These are phyloP conservation scores for Botrytis medusae DNA, from an alignment of 2,329 filamentous ascomycete species.

Conservation along the genomic window DNA sequence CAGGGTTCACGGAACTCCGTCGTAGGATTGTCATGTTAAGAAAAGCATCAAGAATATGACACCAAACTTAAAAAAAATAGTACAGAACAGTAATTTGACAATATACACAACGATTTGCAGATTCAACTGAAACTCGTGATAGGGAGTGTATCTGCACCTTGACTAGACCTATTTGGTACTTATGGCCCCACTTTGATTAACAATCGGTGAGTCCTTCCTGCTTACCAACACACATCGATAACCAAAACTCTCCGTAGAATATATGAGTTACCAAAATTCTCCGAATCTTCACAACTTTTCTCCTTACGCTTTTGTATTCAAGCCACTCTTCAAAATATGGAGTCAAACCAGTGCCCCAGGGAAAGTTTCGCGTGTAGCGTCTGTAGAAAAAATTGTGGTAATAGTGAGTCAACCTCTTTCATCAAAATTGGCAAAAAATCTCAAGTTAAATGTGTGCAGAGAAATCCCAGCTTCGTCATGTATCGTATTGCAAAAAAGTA, in stretches of 20 bases:
- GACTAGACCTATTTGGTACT: neutral
- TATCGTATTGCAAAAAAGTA: slow-evolving; percentile 27
- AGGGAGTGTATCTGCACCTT: neutral
- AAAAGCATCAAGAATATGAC: neutral
- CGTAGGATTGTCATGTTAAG: neutral
- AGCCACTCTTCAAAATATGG: neutral
- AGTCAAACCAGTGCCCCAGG: neutral
- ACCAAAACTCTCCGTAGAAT: neutral
- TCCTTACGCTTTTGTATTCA: neutral
- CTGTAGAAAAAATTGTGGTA: slow-evolving; percentile 28
- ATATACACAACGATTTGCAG: no score
- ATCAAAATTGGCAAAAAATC: neutral
- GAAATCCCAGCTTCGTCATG: slow-evolving; percentile 28
- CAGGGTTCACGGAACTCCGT: neutral
- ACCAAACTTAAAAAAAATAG: no score
- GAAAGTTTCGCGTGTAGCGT: slow-evolving; percentile 24
- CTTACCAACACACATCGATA: neutral
- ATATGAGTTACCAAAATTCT: neutral
- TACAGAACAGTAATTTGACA: neutral
- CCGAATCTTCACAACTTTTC: neutral
- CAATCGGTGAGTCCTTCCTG: neutral
- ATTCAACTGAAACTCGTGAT: neutral
- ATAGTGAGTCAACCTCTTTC: slow-evolving; percentile 20
- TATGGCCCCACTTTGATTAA: neutral
- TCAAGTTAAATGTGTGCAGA: slow-evolving; percentile 14